Evolutionary conservation across 1,284 basidiomycete genomes (phyloP).

Genomic region (Papiliotrema fonsecae): DNA sequence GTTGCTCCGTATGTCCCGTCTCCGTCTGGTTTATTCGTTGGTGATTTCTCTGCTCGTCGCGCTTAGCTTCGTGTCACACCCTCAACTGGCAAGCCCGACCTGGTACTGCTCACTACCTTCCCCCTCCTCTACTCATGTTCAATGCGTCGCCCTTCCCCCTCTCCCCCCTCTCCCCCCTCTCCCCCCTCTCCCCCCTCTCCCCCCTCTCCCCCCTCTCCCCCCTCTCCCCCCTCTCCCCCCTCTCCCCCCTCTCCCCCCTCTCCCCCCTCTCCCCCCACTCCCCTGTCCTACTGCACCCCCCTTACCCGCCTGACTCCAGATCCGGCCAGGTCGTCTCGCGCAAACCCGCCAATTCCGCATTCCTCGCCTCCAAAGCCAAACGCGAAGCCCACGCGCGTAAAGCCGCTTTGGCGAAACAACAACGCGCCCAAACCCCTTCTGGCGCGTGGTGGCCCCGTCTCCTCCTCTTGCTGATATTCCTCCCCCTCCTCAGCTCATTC

Average conservation of each 20-base stretch:
- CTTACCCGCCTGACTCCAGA: neutral
- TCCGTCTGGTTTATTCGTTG: neutral
- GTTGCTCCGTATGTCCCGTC: slow-evolving; percentile 23
- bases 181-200: no score
- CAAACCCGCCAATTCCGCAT: slow-evolving; percentile 58
- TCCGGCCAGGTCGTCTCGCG: slow-evolving; percentile 51
- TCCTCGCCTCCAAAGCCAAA: slow-evolving; percentile 29
- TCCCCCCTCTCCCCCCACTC: neutral
- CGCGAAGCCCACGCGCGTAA: slow-evolving; percentile 26
- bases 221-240: no score
- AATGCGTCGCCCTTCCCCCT: no score
- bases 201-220: no score
- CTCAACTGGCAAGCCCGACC: no score
- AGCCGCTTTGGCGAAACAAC: slow-evolving; percentile 7
- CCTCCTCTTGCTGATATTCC: slow-evolving; percentile 30
- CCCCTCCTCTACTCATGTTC: no score
- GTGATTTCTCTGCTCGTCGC: no score
- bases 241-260: neutral
- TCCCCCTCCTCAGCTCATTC: slow-evolving; percentile 38
- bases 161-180: no score
- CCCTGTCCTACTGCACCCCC: neutral
- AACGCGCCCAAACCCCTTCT: slow-evolving; percentile 5
- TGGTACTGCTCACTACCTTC: no score
- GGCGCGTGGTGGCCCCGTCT: slow-evolving; percentile 7
- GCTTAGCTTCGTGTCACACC: no score